Conservation (phyloP, 306 rosid genomes). For the Cercis canadensis region DNA sequence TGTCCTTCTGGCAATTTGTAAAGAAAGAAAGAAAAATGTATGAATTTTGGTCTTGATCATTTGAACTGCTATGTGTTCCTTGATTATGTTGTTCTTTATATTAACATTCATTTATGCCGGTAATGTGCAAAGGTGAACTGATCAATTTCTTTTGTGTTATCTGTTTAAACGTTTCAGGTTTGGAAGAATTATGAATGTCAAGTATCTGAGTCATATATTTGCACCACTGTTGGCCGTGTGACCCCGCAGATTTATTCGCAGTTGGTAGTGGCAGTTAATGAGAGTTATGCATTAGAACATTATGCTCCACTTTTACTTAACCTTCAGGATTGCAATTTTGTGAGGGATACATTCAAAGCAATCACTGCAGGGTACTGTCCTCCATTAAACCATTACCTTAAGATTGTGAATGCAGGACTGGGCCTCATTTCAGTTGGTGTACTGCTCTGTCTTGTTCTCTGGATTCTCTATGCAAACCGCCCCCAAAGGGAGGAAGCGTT, state of each 20-base stretch:
- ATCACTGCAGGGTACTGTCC: conserved; percentile 79
- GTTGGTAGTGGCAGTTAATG: conserved; percentile 80
- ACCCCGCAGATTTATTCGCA: conserved; percentile 70
- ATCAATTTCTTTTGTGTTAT: background rate
- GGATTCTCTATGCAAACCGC: conserved; percentile 96
- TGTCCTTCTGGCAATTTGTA: conserved; percentile 7
- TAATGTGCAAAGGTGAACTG: conserved; percentile 24
- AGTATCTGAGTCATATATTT: conserved; percentile 64
- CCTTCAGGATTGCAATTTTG: conserved; percentile 94
- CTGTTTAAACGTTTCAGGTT: conserved; percentile 58
- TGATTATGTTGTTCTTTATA: background rate
- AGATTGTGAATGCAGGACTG: conserved; percentile 76
- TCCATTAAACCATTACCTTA: conserved; percentile 71
- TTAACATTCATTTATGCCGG: background rate
- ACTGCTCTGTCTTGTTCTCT: conserved; percentile 86
- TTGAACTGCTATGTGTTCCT: background rate
- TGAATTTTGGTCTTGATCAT: conserved; percentile 11
- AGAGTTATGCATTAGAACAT: conserved; percentile 91
- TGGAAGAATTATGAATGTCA: conserved; percentile 80
- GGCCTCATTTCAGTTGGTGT: conserved; percentile 89
- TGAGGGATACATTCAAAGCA: conserved; percentile 76
- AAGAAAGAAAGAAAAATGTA: too few species aligned
- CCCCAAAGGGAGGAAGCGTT: conserved; percentile 82
- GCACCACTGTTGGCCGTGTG: conserved; percentile 81
- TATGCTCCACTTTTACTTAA: conserved; percentile 81